Conservation (phyloP, 2,329 filamentous ascomycete species). For the Dothideomycetidae sp. region DNA sequence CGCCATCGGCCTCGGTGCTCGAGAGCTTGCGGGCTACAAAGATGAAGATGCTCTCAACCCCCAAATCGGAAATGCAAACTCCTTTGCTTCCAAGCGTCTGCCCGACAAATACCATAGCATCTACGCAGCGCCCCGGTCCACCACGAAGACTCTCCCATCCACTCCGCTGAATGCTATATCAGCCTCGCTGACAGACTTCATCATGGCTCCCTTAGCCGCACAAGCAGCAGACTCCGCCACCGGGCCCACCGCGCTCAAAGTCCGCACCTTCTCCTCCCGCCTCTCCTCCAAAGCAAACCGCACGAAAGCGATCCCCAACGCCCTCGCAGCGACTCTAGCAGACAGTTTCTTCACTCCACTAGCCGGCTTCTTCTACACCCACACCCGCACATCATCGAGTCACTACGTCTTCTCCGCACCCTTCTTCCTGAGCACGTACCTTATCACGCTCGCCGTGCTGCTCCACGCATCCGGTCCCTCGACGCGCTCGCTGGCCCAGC, state of each 20-base stretch:
- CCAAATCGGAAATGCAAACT: slow-evolving; percentile 16
- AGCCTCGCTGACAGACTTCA: slow-evolving; percentile 50
- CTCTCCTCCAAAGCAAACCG: slow-evolving; percentile 50
- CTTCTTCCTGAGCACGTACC: slow-evolving; percentile 60
- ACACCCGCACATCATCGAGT: slow-evolving; percentile 20
- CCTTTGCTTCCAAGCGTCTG: slow-evolving; percentile 70
- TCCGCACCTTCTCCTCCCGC: slow-evolving; percentile 74
- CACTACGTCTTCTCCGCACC: slow-evolving; percentile 61
- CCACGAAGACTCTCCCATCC: slow-evolving; percentile 8
- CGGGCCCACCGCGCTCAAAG: slow-evolving; percentile 73
- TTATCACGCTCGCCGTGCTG: slow-evolving; percentile 75
- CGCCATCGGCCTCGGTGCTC: slow-evolving; percentile 64
- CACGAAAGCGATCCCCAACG: slow-evolving; percentile 53
- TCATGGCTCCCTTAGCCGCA: slow-evolving; percentile 71
- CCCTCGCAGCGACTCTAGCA: slow-evolving; percentile 60
- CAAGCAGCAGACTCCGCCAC: slow-evolving; percentile 64
- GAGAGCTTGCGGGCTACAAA: slow-evolving; percentile 71
- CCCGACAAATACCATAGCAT: slow-evolving; percentile 58
- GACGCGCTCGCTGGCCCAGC: slow-evolving; percentile 58
- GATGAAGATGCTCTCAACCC: slow-evolving; percentile 35
- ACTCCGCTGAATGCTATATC: slow-evolving; percentile 54
- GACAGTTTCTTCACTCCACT: slow-evolving; percentile 77
- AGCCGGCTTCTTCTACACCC: slow-evolving; percentile 48
- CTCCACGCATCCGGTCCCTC: slow-evolving; percentile 72
- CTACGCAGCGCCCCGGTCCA: slow-evolving; percentile 39